Evolutionary conservation across 352 stramenopile genomes (phyloP), one percentile per base, ranked within the genome.

Genomic region (Aphanomyces cochlioides): DNA sequence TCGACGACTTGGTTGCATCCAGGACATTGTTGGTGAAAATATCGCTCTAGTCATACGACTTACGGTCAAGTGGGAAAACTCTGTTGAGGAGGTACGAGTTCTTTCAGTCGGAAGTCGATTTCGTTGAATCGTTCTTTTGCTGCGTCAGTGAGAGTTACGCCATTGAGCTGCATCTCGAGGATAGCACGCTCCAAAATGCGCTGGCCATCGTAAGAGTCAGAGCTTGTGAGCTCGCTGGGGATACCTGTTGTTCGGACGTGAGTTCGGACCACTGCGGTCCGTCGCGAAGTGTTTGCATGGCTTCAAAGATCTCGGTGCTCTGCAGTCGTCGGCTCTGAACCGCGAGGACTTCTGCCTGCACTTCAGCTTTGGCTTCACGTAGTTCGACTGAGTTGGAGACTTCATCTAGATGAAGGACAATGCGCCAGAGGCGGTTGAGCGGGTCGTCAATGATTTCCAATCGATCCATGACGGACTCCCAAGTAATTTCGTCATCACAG

Each of bases 21-120:
- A 99, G 83, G 40, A 99, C 80, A 77, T 99, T 99, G 72, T 98
- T 98, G 40, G 83, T 92, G 66, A 99, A 99, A 57, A 95, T 96
- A 45, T 90, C 98, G 40, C 84, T 96, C 86, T 93, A 50, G 28
- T n/a, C 10, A 50, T 50, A 50, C 17, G 43, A 12, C 43, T n/a
- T 50, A n/a, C 10, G 43, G 10, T n/a, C 10, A 50, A 50, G 10
- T 1, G 10, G 43, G 10, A n/a, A n/a, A 2, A 3, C 17, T n/a
- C 17, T 50, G 10, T 50, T 28, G 28, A 28, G 28, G 28, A 28
- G 28, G 28, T 50, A 50, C 43, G 10, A 50, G 43, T 50, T 12
- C 17, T 12, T 12, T n/a, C 0, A 50, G 43, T 12, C 43, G 43
- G 10, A 50, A 50, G 17, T 50, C 10, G 10, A 50, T 50, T 12